phyloP scores from a whole-genome alignment of 768 basidiomycete genomes.

The Suillus bovinus region DNA sequence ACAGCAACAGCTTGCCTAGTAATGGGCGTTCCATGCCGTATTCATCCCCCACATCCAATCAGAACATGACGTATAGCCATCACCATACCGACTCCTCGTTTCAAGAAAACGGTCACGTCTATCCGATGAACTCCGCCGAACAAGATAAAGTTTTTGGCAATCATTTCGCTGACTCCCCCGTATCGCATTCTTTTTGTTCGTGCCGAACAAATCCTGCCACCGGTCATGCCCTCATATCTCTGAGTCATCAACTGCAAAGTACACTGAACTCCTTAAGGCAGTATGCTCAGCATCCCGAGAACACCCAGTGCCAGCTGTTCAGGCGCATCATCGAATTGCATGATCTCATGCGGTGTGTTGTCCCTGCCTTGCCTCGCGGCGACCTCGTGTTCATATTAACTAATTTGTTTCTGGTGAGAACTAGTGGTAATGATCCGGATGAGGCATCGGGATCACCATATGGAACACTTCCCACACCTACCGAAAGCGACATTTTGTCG shows the following conservation, averaged over 20 bases:
- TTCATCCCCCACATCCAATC: conserved; percentile 35
- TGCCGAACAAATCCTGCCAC: conserved; percentile 65
- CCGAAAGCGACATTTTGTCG: conserved; percentile 60
- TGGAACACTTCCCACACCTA: conserved; percentile 55
- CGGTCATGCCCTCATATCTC: conserved; percentile 56
- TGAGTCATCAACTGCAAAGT: conserved; percentile 63
- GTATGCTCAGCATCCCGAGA: conserved; percentile 56
- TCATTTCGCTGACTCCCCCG: conserved; percentile 32
- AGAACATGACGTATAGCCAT: conserved; percentile 34
- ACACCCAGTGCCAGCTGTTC: conserved; percentile 54
- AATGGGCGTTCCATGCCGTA: conserved; percentile 34
- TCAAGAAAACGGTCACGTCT: conserved; percentile 37
- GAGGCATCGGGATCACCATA: conserved; percentile 50
- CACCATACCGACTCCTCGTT: conserved; percentile 34
- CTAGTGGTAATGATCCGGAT: conserved; percentile 52
- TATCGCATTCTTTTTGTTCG: conserved; percentile 48
- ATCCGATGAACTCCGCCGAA: conserved; percentile 37
- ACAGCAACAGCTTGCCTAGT: conserved; percentile 30
- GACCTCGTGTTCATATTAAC: conserved; percentile 35
- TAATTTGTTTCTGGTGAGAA: conserved; percentile 33
- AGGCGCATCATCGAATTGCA: conserved; percentile 62
- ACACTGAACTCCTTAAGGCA: conserved; percentile 59
- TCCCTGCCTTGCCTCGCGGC: conserved; percentile 35
- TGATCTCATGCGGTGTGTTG: conserved; percentile 62
- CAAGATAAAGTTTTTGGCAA: conserved; percentile 35